These are phyloP conservation scores for Jacaranda copaia DNA, from an alignment of 257 asterid species.

Conservation along the genomic window DNA sequence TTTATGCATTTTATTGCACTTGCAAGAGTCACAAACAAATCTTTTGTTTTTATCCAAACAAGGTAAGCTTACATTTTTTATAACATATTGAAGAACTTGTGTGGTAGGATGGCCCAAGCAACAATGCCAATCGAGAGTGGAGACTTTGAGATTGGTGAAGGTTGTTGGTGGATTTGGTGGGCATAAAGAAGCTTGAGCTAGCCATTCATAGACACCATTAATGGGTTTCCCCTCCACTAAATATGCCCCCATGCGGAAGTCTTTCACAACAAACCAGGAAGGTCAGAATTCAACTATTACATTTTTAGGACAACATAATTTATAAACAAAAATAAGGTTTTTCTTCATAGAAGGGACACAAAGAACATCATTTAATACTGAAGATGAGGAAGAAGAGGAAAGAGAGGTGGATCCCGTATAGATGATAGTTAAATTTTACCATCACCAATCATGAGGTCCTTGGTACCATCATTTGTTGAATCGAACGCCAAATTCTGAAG, in stretches of 20 bases:
- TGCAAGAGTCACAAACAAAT: not conserved
- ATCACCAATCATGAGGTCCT: not conserved
- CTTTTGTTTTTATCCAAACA: not conserved
- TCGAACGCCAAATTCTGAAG: not conserved
- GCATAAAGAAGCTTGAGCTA: no score
- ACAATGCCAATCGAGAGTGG: not conserved
- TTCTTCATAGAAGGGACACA: conserved; percentile 4
- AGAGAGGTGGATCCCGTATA: not conserved
- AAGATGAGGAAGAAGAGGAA: not conserved
- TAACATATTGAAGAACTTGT: not conserved
- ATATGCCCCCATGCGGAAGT: conserved; percentile 1
- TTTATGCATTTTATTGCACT: conserved; percentile 19
- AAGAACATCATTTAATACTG: no score
- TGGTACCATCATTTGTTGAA: not conserved
- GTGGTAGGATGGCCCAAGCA: not conserved
- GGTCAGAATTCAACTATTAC: conserved; percentile 16
- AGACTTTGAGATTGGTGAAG: not conserved
- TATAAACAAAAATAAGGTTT: conserved; percentile 15
- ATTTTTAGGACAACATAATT: conserved; percentile 16
- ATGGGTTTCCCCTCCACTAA: not conserved
- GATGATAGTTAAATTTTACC: not conserved
- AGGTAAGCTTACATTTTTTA: not conserved
- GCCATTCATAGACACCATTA: not conserved
- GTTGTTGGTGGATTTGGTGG: no score
- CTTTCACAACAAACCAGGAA: conserved; percentile 32